Base-by-base conservation (phyloP, 768 basidiomycete species). In the Psilocybe cubensis region DNA sequence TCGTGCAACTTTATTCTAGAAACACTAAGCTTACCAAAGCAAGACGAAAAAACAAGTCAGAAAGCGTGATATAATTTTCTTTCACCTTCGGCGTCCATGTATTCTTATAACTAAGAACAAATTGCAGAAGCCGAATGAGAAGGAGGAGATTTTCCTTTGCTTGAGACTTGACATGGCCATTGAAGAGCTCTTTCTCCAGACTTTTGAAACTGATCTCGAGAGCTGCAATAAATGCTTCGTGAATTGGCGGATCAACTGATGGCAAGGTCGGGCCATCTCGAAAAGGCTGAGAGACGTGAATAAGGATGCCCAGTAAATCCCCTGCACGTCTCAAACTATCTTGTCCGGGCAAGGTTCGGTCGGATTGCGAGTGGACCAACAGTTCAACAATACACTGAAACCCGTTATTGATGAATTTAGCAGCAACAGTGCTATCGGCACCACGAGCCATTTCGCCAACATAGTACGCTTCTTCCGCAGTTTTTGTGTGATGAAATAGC, bases 391-490 rank as follows among this genome's bases (percentile, higher is more conserved):
- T 83, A 60, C 84, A 84, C 52, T 80, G 79, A 40, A 92, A 74
- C 0, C 91, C 91, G 31, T 85, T 89, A 59, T 89, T 89, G 56
- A 92, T 80, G 64, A 93, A 89, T 89, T 89, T 92, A 51, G 79
- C 80, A 3, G 85, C 88, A 28, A 94, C 85, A 0, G 78, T 73
- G 42, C 75, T 79, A 44, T 87, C 86, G 8, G 88, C 86, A 25
- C 88, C 88, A 61, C 82, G 80, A 18, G 87, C 81, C 82, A 93
- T 89, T 67, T 91, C 88, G n/a, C 89, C 89, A 4, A 93, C 85
- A 63, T 92, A 90, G 60, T 87, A 89, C 0, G 90, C 91, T 70
- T 93, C 88, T 62, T 93, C 91, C 0, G 85, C 82, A 14, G 87
- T 85, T 71, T 91, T 86, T 8, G 85, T 85, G 57, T 89, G 85